Percentiles rank a stretch among this genome's conserved stretches.
These are phyloP conservation scores for Chlorella sorokiniana DNA, from an alignment of 139 green algal species.

Conservation along the genomic window DNA sequence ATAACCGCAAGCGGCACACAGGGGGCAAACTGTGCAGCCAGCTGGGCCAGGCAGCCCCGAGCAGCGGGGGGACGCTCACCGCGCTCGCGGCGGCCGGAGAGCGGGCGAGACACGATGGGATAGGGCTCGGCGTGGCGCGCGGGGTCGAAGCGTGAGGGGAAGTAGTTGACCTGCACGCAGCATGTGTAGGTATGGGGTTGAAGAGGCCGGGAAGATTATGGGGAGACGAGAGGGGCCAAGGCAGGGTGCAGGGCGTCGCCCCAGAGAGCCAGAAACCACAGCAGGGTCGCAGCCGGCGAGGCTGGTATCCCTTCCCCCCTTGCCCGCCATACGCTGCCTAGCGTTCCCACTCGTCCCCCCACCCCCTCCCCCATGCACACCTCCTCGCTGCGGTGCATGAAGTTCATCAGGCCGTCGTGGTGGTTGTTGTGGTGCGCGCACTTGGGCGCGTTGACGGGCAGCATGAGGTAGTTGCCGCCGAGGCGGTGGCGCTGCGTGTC, in stretches of 20 bases:
- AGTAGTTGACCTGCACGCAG: constrained; percentile 91
- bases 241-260: too few relatives aligned
- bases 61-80: neutral
- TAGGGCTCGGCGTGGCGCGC: constrained; percentile 78
- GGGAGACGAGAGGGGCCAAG: too few relatives aligned
- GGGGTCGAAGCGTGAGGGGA: constrained; percentile 90
- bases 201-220: too few relatives aligned
- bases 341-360: neutral
- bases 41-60: neutral
- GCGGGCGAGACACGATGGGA: constrained; percentile 53
- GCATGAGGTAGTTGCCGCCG: constrained; percentile 95
- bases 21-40: neutral
- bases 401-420: constrained; percentile 98
- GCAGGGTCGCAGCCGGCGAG: too few relatives aligned
- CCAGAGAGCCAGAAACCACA: too few relatives aligned
- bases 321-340: neutral
- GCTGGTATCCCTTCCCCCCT: neutral
- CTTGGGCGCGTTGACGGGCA: constrained; percentile 88
- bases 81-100: constrained; percentile 78
- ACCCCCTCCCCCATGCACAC: constrained; percentile 2
- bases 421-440: constrained; percentile 94
- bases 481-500: constrained; percentile 92
- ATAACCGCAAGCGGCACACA: neutral
- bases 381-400: constrained; percentile 91
- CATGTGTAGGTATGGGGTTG: too few relatives aligned